These are phyloP conservation scores for Macaranga tanarius DNA, from an alignment of 441 rosid species.

Conservation along the genomic window DNA sequence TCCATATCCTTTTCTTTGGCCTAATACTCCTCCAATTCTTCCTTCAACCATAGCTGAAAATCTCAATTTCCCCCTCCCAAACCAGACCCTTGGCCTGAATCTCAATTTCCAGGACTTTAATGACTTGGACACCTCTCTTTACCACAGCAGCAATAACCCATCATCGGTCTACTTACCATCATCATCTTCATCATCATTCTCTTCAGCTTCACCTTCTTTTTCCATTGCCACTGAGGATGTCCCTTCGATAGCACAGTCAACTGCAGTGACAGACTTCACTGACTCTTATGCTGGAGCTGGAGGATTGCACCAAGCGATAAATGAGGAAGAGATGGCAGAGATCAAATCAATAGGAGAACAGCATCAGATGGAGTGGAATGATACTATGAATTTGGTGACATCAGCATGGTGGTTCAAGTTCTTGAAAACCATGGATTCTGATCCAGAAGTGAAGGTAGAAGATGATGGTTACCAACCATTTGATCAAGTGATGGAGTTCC, in stretches of 20 bases:
- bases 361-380: conserved; percentile 82
- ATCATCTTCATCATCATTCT: conserved; percentile 58
- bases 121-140: conserved; percentile 52
- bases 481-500: conserved; percentile 77
- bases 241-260: conserved; percentile 30
- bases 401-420: conserved; percentile 95
- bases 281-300: conserved; percentile 35
- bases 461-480: conserved; percentile 59
- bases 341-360: conserved; percentile 72
- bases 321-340: conserved; percentile 69
- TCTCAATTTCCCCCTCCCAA: conserved; percentile 63
- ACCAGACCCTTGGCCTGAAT: conserved; percentile 82
- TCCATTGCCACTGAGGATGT: conserved; percentile 38
- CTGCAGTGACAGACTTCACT: conserved; percentile 27
- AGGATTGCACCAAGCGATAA: conserved; percentile 54
- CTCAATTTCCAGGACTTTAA: conserved; percentile 81
- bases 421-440: conserved; percentile 61
- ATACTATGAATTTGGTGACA: conserved; percentile 66
- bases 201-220: conserved; percentile 41
- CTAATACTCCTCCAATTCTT: conserved; percentile 37
- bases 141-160: conserved; percentile 37
- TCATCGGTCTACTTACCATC: conserved; percentile 55
- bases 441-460: conserved; percentile 38
- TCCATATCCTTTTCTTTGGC: conserved; percentile 44
- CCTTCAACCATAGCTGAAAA: conserved; percentile 39